A percentile compares a stretch with the other conserved stretches of the same genome.
Evolutionary conservation across 2,329 filamentous ascomycete genomes (phyloP).

Genomic region (Fusarium sp.): DNA sequence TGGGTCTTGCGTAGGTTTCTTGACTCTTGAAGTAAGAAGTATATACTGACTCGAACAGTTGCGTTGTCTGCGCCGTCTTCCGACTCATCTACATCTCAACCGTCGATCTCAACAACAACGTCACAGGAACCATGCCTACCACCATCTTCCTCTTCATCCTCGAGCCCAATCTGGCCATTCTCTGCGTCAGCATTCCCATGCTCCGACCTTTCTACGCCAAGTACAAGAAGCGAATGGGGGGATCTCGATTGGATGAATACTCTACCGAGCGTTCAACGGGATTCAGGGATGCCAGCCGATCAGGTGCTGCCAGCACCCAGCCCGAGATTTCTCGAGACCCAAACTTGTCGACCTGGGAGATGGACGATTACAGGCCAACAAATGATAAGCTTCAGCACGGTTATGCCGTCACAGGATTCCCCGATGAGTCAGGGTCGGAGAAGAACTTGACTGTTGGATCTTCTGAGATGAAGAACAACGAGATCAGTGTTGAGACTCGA

Average conservation of each 20-base stretch:
- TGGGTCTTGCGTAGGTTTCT: slow-evolving; percentile 47
- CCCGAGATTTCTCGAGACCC: slow-evolving; percentile 1
- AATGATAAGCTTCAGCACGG: slow-evolving; percentile 21
- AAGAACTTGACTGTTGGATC: slow-evolving; percentile 35
- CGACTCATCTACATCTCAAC: slow-evolving; percentile 49
- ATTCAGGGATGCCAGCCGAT: slow-evolving; percentile 31
- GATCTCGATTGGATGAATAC: slow-evolving; percentile 41
- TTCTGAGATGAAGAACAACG: slow-evolving; percentile 2
- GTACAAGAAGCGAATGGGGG: slow-evolving; percentile 45
- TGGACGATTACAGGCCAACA: slow-evolving; percentile 32
- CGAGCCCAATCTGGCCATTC: slow-evolving; percentile 51
- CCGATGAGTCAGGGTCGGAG: slow-evolving; percentile 37
- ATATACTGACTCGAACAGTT: slow-evolving; percentile 37
- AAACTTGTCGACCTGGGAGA: slow-evolving; percentile 35
- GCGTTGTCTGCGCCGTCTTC: slow-evolving; percentile 50
- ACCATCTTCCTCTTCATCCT: slow-evolving; percentile 51
- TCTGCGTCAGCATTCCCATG: slow-evolving; percentile 54
- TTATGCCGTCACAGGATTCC: slow-evolving; percentile 10
- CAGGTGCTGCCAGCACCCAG: slow-evolving; percentile 20
- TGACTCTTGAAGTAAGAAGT: fast-evolving
- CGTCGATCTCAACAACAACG: slow-evolving; percentile 47
- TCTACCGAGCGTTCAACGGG: slow-evolving; percentile 31
- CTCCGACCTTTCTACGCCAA: slow-evolving; percentile 47
- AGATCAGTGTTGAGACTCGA: slow-evolving; percentile 36
- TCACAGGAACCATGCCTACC: slow-evolving; percentile 52